Conservation (phyloP, 345 rosid genomes). For the Erysimum cheiranthoides region DNA sequence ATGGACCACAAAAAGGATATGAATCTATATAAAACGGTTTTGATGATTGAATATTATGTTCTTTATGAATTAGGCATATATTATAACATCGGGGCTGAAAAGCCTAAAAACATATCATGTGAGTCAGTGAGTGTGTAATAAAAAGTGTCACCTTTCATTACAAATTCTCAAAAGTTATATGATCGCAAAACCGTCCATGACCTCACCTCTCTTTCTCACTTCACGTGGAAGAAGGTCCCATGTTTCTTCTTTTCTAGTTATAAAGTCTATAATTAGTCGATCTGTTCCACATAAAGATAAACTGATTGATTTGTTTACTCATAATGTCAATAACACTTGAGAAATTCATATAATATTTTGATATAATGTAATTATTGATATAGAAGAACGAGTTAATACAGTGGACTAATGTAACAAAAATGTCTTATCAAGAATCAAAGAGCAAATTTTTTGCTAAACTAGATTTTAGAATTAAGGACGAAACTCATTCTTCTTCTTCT, state of each 20-base stretch:
- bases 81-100: conserved; percentile 1
- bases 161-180: conserved; percentile 16
- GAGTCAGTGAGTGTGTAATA: conserved; percentile 26
- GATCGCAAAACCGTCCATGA: conserved; percentile 32
- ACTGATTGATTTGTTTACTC: background rate
- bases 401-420: background rate
- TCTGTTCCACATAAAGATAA: background rate
- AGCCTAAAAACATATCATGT: conserved; percentile 43
- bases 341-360: background rate
- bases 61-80: conserved; percentile 39
- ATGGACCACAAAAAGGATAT: conserved; percentile 8
- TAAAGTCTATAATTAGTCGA: background rate
- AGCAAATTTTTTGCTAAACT: background rate
- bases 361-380: background rate
- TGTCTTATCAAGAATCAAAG: background rate
- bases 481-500: conserved; percentile 30
- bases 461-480: background rate
- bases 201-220: conserved; percentile 11
- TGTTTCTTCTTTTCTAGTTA: conserved; percentile 22
- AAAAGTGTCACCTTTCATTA: conserved; percentile 29
- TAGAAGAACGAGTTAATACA: background rate
- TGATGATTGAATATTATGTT: conserved; percentile 25
- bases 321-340: background rate
- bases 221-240: conserved; percentile 44
- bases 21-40: background rate